Percentiles rank a stretch among this genome's conserved stretches.
phyloP scores from a whole-genome alignment of 805 yeast genomes.

The Kodamaea jinghongensis region DNA sequence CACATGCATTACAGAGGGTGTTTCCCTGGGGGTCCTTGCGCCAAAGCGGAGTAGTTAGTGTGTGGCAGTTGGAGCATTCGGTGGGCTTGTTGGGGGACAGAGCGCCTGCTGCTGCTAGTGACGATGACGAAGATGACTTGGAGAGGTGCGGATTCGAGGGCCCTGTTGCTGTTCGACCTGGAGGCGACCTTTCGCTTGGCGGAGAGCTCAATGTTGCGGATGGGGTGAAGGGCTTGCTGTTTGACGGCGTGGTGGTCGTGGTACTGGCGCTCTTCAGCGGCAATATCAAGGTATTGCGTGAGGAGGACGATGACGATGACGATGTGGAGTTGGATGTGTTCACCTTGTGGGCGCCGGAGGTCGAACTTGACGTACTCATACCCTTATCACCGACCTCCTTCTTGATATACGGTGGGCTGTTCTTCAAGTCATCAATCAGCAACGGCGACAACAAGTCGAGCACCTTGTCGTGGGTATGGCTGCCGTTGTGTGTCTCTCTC shows the following conservation, averaged over 20 bases:
- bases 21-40: slow-evolving; percentile 57
- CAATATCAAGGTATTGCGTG: not conserved
- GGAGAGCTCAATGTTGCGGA: slow-evolving; percentile 20
- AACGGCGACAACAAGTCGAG: slow-evolving; percentile 42
- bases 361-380: slow-evolving; percentile 3
- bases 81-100: slow-evolving; percentile 25
- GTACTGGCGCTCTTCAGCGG: slow-evolving; percentile 5
- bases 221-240: slow-evolving; percentile 1
- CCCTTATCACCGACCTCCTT: not conserved
- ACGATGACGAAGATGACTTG: slow-evolving; percentile 1
- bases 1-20: slow-evolving; percentile 65
- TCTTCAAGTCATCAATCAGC: slow-evolving; percentile 34
- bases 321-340: too few relatives aligned
- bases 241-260: slow-evolving; percentile 1
- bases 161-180: slow-evolving; percentile 14
- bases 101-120: slow-evolving; percentile 1
- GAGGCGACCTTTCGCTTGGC: slow-evolving; percentile 25
- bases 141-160: slow-evolving; percentile 6
- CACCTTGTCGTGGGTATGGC: slow-evolving; percentile 19
- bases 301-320: slow-evolving; percentile 2
- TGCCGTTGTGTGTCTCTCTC: not conserved
- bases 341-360: slow-evolving; percentile 1
- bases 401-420: slow-evolving; percentile 13
- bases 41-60: slow-evolving; percentile 62
- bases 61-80: slow-evolving; percentile 57